Conservation (phyloP, 805 yeast genomes). For the Wickerhamiella azyma region DNA sequence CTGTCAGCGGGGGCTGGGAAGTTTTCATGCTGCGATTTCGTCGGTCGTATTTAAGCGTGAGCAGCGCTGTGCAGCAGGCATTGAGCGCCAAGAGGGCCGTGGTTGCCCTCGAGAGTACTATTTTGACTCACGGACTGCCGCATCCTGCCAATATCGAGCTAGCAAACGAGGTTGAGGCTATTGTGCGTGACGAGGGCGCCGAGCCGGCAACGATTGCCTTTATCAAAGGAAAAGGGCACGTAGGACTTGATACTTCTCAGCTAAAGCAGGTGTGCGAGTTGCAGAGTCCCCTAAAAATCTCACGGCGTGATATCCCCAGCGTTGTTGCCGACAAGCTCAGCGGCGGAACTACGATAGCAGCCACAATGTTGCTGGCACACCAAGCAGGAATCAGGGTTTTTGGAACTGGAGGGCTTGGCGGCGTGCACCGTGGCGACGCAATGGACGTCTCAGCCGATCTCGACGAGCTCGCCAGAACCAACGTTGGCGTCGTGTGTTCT, state of each 20-base stretch:
- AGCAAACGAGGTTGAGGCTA: constrained; percentile 55
- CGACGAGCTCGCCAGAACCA: constrained; percentile 70
- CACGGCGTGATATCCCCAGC: constrained; percentile 66
- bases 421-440: constrained; percentile 64
- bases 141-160: constrained; percentile 59
- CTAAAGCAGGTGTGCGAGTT: constrained; percentile 37
- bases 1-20: neutral
- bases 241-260: constrained; percentile 44
- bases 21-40: neutral
- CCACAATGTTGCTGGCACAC: constrained; percentile 71
- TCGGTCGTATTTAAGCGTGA: constrained; percentile 11
- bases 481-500: constrained; percentile 81
- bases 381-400: constrained; percentile 68
- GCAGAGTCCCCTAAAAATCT: constrained; percentile 40
- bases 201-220: constrained; percentile 81
- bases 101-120: constrained; percentile 76
- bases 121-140: constrained; percentile 82
- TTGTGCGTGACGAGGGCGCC: constrained; percentile 48
- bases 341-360: constrained; percentile 87
- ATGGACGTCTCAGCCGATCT: constrained; percentile 81
- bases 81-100: constrained; percentile 45
- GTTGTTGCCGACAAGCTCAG: constrained; percentile 47
- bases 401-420: constrained; percentile 91
- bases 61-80: constrained; percentile 49
- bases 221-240: constrained; percentile 52